Percentiles rank a stretch among this genome's conserved stretches.
Evolutionary conservation across 352 stramenopile species (phyloP).

Genomic region (Globisporangium nodosum): DNA sequence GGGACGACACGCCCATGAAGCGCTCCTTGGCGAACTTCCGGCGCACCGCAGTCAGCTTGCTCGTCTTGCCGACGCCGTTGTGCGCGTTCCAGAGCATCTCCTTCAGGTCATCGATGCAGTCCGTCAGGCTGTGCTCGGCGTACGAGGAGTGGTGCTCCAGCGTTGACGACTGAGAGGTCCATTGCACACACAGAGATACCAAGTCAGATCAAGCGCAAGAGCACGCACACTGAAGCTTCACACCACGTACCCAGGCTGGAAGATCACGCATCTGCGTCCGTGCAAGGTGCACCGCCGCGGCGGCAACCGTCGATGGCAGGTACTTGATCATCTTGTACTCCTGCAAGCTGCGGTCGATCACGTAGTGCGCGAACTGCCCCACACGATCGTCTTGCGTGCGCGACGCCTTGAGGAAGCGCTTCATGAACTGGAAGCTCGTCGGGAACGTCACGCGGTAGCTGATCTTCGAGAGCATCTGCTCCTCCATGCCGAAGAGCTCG

Average conservation of each 20-base stretch:
- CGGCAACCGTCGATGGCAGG: slow-evolving; percentile 95
- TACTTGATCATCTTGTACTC: slow-evolving; percentile 98
- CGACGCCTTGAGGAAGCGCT: slow-evolving; percentile 82
- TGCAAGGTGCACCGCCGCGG: slow-evolving; percentile 96
- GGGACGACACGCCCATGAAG: slow-evolving; percentile 67
- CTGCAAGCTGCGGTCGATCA: slow-evolving; percentile 97
- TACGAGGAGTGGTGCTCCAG: slow-evolving; percentile 80
- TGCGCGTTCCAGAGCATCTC: slow-evolving; percentile 76
- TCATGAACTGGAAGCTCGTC: slow-evolving; percentile 83
- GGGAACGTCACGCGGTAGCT: slow-evolving; percentile 80
- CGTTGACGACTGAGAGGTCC: slow-evolving; percentile 36
- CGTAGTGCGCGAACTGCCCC: slow-evolving; percentile 94
- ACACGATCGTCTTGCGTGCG: slow-evolving; percentile 66
- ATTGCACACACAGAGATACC: slow-evolving; percentile 9
- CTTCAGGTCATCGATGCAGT: slow-evolving; percentile 73
- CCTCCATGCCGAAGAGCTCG: slow-evolving; percentile 81
- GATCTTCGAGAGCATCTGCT: slow-evolving; percentile 62
- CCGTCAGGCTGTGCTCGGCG: slow-evolving; percentile 41
- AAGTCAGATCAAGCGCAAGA: slow-evolving; percentile 3
- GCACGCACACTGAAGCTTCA: neutral
- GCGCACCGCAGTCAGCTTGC: slow-evolving; percentile 73
- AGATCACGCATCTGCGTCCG: slow-evolving; percentile 70
- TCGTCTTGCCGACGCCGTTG: slow-evolving; percentile 60
- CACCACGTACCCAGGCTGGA: slow-evolving; percentile 62
- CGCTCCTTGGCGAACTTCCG: slow-evolving; percentile 86